Percentiles rank a stretch among this genome's conserved stretches.
phyloP scores from a whole-genome alignment of 2,329 filamentous ascomycete genomes.

The Cordyceps javanica region DNA sequence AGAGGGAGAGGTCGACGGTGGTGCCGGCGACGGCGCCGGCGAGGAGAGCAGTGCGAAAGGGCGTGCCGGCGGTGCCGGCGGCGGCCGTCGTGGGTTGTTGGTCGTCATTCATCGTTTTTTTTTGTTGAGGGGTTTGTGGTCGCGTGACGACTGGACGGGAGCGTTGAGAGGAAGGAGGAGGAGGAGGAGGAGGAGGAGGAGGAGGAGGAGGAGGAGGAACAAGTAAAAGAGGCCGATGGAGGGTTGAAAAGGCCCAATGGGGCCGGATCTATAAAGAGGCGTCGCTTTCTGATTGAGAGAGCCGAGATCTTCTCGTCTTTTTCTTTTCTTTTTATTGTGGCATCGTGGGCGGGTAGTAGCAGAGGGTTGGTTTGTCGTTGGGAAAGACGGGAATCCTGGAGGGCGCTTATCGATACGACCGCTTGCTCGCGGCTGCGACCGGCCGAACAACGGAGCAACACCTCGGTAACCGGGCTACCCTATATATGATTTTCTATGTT shows the following conservation, averaged over 20 bases:
- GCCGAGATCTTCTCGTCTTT: too few relatives aligned
- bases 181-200: neutral
- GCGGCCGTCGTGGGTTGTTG: too few relatives aligned
- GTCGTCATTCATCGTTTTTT: neutral
- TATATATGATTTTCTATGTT: neutral
- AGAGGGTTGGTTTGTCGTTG: neutral
- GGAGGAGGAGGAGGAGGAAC: neutral
- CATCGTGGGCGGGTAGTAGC: neutral
- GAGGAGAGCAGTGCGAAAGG: slow-evolving; percentile 57
- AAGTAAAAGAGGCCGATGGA: too few relatives aligned
- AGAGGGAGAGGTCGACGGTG: slow-evolving; percentile 93
- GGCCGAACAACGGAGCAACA: slow-evolving; percentile 1
- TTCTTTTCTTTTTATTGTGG: neutral
- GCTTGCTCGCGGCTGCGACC: neutral
- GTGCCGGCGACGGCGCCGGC: slow-evolving; percentile 90
- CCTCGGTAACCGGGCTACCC: slow-evolving; percentile 6
- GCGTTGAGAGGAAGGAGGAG: neutral
- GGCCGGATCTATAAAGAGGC: neutral
- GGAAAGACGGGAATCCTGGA: neutral
- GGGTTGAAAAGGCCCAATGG: neutral
- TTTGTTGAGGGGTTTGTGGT: too few relatives aligned
- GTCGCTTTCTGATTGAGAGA: neutral
- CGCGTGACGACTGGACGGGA: neutral
- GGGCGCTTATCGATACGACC: slow-evolving; percentile 11
- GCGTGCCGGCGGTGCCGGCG: too few relatives aligned